Conservation (phyloP, 2,329 filamentous ascomycete genomes). For the Gnomoniopsis smithogilvyi region DNA sequence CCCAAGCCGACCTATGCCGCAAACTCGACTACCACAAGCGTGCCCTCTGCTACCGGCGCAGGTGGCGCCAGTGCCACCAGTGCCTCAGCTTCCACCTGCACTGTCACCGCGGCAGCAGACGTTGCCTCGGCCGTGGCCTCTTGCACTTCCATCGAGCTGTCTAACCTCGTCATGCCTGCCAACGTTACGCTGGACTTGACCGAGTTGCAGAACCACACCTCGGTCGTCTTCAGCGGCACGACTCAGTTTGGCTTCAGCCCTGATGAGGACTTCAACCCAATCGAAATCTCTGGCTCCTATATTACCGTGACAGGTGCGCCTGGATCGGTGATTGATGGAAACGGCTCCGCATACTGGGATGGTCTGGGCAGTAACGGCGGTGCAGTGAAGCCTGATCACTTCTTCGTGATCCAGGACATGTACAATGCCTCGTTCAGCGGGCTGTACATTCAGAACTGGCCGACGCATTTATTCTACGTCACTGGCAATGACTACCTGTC, state of each 20-base stretch:
- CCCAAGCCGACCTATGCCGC: not conserved
- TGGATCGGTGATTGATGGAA: conserved; percentile 20
- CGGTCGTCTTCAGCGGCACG: conserved; percentile 24
- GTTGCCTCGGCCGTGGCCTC: conserved; percentile 21
- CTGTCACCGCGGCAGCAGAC: conserved; percentile 16
- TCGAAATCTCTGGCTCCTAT: conserved; percentile 19
- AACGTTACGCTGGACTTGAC: conserved; percentile 34
- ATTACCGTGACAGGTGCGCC: conserved; percentile 20
- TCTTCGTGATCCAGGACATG: conserved; percentile 47
- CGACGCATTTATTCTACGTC: conserved; percentile 40
- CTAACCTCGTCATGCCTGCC: conserved; percentile 32
- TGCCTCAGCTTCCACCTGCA: conserved; percentile 8
- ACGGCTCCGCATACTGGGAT: conserved; percentile 27
- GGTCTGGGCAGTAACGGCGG: conserved; percentile 34
- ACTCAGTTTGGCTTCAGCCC: conserved; percentile 17
- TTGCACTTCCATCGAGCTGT: conserved; percentile 35
- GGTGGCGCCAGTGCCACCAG: not conserved
- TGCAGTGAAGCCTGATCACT: conserved; percentile 36
- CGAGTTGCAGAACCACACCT: conserved; percentile 29
- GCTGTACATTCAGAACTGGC: conserved; percentile 39
- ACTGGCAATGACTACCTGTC: conserved; percentile 31
- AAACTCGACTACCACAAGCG: not conserved
- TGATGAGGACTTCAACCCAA: conserved; percentile 12
- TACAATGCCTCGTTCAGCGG: conserved; percentile 33
- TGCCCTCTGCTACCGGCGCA: not conserved